phyloP scores from a whole-genome alignment of 768 basidiomycete species.

The Megacollybia marginata region DNA sequence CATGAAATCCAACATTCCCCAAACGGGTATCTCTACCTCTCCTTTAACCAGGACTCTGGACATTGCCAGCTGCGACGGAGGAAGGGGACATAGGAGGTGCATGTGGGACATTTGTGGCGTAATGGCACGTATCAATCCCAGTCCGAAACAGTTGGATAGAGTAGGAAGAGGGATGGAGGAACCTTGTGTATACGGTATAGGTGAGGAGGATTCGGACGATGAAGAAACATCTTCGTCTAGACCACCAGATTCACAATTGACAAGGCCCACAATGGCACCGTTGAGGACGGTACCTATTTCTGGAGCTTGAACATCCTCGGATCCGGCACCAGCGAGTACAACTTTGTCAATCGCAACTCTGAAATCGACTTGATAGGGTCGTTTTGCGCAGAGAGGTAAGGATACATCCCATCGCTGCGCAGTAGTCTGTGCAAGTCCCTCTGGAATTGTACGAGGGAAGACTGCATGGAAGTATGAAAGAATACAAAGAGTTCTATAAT shows the following conservation, averaged over 20 bases:
- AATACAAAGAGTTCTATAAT: constrained; percentile 61
- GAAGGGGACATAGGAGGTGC: constrained; percentile 79
- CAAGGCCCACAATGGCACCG: constrained; percentile 72
- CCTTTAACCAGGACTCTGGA: constrained; percentile 67
- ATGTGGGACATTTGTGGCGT: constrained; percentile 36
- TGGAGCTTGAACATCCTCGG: constrained; percentile 67
- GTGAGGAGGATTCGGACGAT: background rate
- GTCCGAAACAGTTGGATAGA: constrained; percentile 60
- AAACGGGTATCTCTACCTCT: constrained; percentile 80
- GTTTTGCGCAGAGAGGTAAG: constrained; percentile 56
- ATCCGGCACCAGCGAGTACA: constrained; percentile 63
- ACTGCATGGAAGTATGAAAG: constrained; percentile 73
- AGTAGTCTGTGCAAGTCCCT: constrained; percentile 23
- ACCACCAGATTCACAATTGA: constrained; percentile 41
- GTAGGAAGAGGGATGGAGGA: constrained; percentile 46
- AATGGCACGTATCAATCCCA: constrained; percentile 65
- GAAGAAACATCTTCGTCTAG: constrained; percentile 19
- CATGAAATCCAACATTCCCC: constrained; percentile 78
- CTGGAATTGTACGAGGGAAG: constrained; percentile 17
- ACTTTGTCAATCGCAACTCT: constrained; percentile 51
- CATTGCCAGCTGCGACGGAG: constrained; percentile 33
- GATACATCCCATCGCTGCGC: constrained; percentile 58
- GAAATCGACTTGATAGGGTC: constrained; percentile 69
- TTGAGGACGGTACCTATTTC: constrained; percentile 73
- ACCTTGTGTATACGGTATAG: constrained; percentile 54